Base-by-base conservation (phyloP, 192 early-diverging fungal genomes). In the Rhizophagus prolifer region DNA sequence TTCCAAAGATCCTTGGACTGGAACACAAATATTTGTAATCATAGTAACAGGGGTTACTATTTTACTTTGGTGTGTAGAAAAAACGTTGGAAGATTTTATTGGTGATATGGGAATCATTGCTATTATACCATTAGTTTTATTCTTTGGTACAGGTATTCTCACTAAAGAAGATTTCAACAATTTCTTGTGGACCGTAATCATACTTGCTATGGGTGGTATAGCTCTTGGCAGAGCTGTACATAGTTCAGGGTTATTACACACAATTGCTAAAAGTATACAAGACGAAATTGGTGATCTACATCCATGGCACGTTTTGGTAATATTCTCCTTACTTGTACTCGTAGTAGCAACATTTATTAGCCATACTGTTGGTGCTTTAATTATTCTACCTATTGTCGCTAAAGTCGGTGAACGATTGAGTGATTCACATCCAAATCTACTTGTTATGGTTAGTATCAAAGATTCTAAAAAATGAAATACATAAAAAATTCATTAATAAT, bases 61-160 rank as follows among this genome's bases (percentile, higher is more conserved):
- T 73, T 74, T 85, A 0, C 83, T 98, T 31, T 98, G 97, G 97
- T 98, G 97, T 79, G 75, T 93, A 61, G 93, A 93, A 79, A 91
- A 91, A 30, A 85, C 79, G 6, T 82, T 96, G 34, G 91, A 94
- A 74, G 79, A 72, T 36, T 74, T 94, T 16, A 86, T 98, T 79
- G 97, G 97, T 50, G 95, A 97, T 79, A 98, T 98, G 97, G 97
- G 97, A 38, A 85, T 97, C 9, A 90, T 97, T 79, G 97, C 97
- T 3, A 91, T 98, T n/a, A 44, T 97, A 19, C 97, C 97, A 26
- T 85, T 98, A 26, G 86, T 97, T 61, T 80, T 88, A n/a, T 93
- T 98, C 83, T 98, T 94, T 84, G 95, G 94, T 16, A 90, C 94
- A 13, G 95, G 94, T 14, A 83, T 98, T 7, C 83, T 98, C 77